phyloP scores from a whole-genome alignment of 73 alveolate genomes.

The Symbiodinium pilosum region DNA sequence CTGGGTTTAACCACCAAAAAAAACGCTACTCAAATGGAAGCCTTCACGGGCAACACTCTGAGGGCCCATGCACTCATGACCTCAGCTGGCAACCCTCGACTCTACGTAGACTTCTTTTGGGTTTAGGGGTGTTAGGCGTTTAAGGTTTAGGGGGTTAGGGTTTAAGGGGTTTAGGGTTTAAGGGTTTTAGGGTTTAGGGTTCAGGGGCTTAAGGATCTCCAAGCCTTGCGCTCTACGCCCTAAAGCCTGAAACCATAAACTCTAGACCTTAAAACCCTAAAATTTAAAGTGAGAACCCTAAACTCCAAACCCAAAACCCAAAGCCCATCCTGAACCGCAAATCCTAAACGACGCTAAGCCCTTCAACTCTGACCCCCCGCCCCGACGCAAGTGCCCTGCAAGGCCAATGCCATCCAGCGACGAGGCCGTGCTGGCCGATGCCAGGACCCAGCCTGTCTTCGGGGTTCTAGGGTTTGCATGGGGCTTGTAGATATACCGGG shows the following conservation, averaged over 20 bases:
- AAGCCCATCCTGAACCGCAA: not conserved
- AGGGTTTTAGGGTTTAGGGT: not conserved
- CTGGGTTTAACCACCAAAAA: too few species aligned
- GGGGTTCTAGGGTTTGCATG: not conserved
- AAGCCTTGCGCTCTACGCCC: too few species aligned
- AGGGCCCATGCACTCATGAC: too few species aligned
- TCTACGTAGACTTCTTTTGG: too few species aligned
- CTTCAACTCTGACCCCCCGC: not conserved
- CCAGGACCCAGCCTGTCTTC: not conserved
- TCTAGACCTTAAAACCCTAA: not conserved
- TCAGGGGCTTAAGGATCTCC: not conserved
- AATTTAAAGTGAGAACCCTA: not conserved
- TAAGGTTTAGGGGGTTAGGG: not conserved
- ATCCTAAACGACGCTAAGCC: not conserved
- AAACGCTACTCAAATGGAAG: too few species aligned
- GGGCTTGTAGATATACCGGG: not conserved
- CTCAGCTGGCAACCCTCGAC: too few species aligned
- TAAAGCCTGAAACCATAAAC: not conserved
- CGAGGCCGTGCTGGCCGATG: constrained; percentile 94
- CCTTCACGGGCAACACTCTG: too few species aligned
- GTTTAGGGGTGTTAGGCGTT: too few species aligned
- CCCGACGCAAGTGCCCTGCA: not conserved
- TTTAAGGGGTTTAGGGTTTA: not conserved
- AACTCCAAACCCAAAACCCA: not conserved
- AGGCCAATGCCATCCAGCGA: constrained; percentile 93